These are phyloP conservation scores for Chondrus crispus DNA, from an alignment of 23 red algal genomes.

Conservation along the genomic window DNA sequence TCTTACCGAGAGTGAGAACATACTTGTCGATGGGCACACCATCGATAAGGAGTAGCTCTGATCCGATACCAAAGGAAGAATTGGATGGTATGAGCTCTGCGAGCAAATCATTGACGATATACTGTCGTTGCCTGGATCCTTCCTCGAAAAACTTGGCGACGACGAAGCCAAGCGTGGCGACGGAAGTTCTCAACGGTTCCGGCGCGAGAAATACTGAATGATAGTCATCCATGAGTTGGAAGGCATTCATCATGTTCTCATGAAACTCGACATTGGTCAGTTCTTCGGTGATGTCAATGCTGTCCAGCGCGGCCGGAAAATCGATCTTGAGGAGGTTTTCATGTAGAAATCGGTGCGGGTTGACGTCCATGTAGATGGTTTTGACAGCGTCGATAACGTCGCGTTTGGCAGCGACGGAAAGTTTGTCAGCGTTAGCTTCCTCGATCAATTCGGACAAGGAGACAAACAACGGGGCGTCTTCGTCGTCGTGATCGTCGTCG, in stretches of 20 bases:
- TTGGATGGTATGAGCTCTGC: background rate
- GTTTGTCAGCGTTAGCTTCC: too few species aligned
- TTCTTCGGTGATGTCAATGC: too few species aligned
- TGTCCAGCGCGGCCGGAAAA: background rate
- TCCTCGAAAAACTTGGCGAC: background rate
- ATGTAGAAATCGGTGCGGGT: conserved; percentile 11
- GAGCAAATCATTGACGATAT: background rate
- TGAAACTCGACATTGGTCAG: conserved; percentile 10
- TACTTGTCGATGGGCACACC: background rate
- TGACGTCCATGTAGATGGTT: background rate
- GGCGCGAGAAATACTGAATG: background rate
- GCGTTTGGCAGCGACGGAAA: too few species aligned
- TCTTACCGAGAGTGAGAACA: background rate
- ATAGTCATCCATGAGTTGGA: background rate
- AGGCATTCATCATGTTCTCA: background rate
- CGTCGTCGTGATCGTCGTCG: too few species aligned
- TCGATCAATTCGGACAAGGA: too few species aligned
- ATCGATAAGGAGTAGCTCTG: background rate
- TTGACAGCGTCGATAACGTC: too few species aligned
- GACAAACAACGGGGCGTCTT: too few species aligned
- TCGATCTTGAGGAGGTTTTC: background rate
- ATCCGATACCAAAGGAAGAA: background rate
- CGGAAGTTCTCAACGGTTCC: background rate
- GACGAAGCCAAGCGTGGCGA: background rate
- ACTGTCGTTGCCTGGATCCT: background rate